Evolutionary conservation across 2,329 filamentous ascomycete species (phyloP).

Genomic region (Colletotrichum chrysophilum): DNA sequence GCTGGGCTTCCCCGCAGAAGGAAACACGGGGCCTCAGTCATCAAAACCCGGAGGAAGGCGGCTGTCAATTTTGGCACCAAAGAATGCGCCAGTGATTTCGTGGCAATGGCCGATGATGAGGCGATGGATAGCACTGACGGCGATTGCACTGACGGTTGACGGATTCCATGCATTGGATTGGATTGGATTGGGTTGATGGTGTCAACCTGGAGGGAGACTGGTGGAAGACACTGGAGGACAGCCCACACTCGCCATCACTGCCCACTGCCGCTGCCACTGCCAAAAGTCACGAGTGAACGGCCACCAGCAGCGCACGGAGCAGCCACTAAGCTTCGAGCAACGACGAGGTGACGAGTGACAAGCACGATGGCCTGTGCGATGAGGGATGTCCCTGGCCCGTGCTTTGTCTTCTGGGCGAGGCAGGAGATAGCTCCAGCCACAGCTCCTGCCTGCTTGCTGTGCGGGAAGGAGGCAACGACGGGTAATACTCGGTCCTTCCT

Average conservation of each 20-base stretch:
- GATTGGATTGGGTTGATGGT: background rate
- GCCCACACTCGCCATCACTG: background rate
- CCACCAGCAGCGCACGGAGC: background rate
- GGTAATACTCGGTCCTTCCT: background rate
- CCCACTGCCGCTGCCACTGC: background rate
- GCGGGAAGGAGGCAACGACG: background rate
- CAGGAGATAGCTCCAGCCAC: background rate
- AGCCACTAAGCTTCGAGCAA: conserved; percentile 8
- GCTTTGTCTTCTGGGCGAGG: background rate
- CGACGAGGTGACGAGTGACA: conserved; percentile 20
- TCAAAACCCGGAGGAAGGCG: background rate
- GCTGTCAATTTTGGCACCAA: background rate
- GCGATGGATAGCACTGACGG: background rate
- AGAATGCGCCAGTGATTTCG: background rate
- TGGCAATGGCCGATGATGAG: background rate
- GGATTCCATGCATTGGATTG: background rate
- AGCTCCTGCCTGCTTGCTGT: background rate
- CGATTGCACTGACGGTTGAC: background rate
- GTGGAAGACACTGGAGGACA: background rate
- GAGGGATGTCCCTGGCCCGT: background rate
- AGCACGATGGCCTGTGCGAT: background rate
- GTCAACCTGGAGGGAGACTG: background rate
- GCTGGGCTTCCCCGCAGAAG: conserved; percentile 19
- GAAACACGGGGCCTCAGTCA: conserved; percentile 10
- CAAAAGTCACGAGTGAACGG: background rate